phyloP scores from a whole-genome alignment of 352 stramenopile species.

The Pythium biforme region DNA sequence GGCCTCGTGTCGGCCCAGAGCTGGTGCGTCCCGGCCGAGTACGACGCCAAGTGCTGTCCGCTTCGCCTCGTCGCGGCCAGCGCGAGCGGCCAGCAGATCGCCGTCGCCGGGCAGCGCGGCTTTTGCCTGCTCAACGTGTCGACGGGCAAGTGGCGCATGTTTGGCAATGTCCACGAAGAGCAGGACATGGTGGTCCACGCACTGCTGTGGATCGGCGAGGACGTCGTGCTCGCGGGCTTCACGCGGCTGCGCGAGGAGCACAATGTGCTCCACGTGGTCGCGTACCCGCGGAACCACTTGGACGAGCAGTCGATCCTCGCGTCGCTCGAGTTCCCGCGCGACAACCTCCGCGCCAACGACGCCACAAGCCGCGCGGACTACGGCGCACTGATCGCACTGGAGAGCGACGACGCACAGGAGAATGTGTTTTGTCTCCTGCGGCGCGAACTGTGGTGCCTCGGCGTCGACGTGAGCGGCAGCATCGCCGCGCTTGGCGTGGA shows the following conservation, averaged over 20 bases:
- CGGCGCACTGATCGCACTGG: constrained; percentile 54
- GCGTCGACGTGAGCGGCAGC: constrained; percentile 37
- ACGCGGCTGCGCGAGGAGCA: constrained; percentile 60
- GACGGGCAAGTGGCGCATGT: constrained; percentile 78
- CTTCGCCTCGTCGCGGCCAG: constrained; percentile 62
- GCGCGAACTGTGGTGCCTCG: constrained; percentile 59
- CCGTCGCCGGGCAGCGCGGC: constrained; percentile 64
- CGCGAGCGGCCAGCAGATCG: constrained; percentile 54
- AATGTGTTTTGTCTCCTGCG: constrained; percentile 62
- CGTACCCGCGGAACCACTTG: constrained; percentile 75
- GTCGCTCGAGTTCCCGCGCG: constrained; percentile 41
- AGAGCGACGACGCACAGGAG: constrained; percentile 44
- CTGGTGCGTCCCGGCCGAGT: constrained; percentile 57
- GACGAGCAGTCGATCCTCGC: constrained; percentile 62
- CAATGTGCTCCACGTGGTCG: constrained; percentile 52
- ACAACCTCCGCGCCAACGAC: constrained; percentile 8
- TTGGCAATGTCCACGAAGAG: constrained; percentile 85
- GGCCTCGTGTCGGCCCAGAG: constrained; percentile 56
- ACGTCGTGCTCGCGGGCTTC: constrained; percentile 64
- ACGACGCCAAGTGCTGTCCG: constrained; percentile 60
- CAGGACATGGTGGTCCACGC: constrained; percentile 69
- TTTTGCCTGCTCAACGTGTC: constrained; percentile 71
- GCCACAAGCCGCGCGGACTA: not conserved
- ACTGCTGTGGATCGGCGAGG: constrained; percentile 63
- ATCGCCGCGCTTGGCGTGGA: constrained; percentile 38